A percentile compares a stretch with the other conserved stretches of the same genome.
Conservation (phyloP, 768 basidiomycete species). For the Suillus sp. region DNA sequence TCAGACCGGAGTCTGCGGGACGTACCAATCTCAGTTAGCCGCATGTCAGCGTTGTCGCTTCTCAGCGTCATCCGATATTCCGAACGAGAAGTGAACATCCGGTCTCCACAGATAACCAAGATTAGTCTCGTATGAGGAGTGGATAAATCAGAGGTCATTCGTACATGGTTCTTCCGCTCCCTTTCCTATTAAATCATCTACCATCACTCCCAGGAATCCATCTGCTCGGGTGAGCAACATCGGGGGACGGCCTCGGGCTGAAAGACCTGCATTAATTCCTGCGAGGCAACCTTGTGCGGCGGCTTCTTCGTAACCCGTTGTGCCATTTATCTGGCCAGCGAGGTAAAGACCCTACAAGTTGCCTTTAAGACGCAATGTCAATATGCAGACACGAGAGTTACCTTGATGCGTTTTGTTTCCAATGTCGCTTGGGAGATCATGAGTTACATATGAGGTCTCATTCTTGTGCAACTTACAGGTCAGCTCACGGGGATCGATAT, state of each 20-base stretch:
- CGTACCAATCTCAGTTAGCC: slow-evolving; percentile 76
- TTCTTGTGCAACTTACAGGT: slow-evolving; percentile 48
- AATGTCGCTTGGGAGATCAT: slow-evolving; percentile 57
- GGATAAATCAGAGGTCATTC: slow-evolving; percentile 26
- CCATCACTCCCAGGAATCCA: slow-evolving; percentile 87
- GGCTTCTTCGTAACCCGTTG: slow-evolving; percentile 94
- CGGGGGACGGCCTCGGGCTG: slow-evolving; percentile 55
- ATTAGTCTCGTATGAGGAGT: background rate
- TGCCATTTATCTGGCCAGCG: slow-evolving; percentile 91
- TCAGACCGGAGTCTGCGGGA: background rate
- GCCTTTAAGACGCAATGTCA: background rate
- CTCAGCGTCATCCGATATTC: slow-evolving; percentile 89
- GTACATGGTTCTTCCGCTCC: slow-evolving; percentile 90
- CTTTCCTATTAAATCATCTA: slow-evolving; percentile 87
- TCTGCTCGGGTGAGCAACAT: slow-evolving; percentile 80
- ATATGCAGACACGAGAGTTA: slow-evolving; percentile 22
- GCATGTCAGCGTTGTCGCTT: slow-evolving; percentile 85
- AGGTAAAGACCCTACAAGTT: slow-evolving; percentile 71
- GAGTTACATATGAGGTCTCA: background rate
- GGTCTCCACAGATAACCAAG: slow-evolving; percentile 50
- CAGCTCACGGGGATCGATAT: slow-evolving; percentile 84
- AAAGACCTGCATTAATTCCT: slow-evolving; percentile 84
- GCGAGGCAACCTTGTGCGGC: slow-evolving; percentile 89
- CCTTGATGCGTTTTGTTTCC: slow-evolving; percentile 83
- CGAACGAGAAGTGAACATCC: slow-evolving; percentile 91